Evolutionary conservation across 768 basidiomycete genomes (phyloP).

Genomic region (Amyloporia xantha): DNA sequence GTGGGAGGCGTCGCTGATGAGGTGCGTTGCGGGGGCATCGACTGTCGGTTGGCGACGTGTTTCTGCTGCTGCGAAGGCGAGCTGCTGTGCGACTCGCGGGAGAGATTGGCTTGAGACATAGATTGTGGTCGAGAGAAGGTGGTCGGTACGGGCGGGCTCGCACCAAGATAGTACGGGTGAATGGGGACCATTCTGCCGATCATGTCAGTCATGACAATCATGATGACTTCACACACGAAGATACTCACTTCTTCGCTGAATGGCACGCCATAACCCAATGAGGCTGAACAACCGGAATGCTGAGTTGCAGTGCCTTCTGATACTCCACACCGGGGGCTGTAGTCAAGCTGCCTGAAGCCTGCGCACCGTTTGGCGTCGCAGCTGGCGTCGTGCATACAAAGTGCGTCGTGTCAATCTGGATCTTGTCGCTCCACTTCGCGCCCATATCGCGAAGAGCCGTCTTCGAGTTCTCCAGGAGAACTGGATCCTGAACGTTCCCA

Average conservation of each 20-base stretch:
- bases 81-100: slow-evolving; percentile 31
- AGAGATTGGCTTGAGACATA: slow-evolving; percentile 63
- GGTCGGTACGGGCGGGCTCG: slow-evolving; percentile 40
- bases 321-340: slow-evolving; percentile 80
- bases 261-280: slow-evolving; percentile 92
- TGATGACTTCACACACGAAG: too few relatives aligned
- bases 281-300: slow-evolving; percentile 92
- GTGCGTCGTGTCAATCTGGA: slow-evolving; percentile 97
- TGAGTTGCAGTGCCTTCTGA: slow-evolving; percentile 89
- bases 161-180: slow-evolving; percentile 73
- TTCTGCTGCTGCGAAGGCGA: slow-evolving; percentile 26
- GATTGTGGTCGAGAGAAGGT: slow-evolving; percentile 55
- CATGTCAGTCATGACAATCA: background rate
- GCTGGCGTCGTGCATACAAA: slow-evolving; percentile 94
- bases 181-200: slow-evolving; percentile 80
- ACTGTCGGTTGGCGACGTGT: slow-evolving; percentile 47
- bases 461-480: slow-evolving; percentile 76
- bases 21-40: slow-evolving; percentile 53
- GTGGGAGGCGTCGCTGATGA: slow-evolving; percentile 37
- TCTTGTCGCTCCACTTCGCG: slow-evolving; percentile 86
- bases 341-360: slow-evolving; percentile 43
- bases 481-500: slow-evolving; percentile 76
- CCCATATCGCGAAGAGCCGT: slow-evolving; percentile 77
- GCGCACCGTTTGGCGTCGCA: slow-evolving; percentile 52
- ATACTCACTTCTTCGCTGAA: slow-evolving; percentile 70